Evolutionary conservation across 2,329 filamentous ascomycete species (phyloP).

Genomic region (Colletotrichum endophyticum): DNA sequence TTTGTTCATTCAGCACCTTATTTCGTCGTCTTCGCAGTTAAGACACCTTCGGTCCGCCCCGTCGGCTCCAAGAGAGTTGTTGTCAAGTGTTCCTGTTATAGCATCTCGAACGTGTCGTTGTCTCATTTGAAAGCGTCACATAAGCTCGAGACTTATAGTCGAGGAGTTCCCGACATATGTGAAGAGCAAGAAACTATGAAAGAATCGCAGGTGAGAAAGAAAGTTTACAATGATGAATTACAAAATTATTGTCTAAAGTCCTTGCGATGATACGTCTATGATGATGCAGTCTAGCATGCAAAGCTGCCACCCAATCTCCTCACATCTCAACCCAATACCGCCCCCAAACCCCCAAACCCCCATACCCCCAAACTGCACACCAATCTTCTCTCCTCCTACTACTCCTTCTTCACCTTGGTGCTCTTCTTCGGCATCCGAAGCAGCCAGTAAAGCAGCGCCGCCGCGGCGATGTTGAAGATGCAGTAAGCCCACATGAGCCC

Average conservation of each 20-base stretch:
- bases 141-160: accelerated
- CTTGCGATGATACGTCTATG: not conserved
- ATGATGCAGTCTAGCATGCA: not conserved
- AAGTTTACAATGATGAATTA: not conserved
- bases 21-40: not conserved
- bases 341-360: not conserved
- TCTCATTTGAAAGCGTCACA: not conserved
- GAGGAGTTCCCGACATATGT: accelerated
- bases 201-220: not conserved
- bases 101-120: too few species aligned
- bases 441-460: conserved; percentile 53
- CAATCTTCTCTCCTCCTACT: too few species aligned
- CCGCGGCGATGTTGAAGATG: conserved; percentile 50
- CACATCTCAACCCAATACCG: not conserved
- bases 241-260: not conserved
- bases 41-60: not conserved
- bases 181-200: not conserved
- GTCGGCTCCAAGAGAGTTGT: accelerated
- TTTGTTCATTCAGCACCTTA: not conserved
- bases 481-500: conserved; percentile 59
- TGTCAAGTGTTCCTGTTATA: not conserved
- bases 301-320: not conserved
- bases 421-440: conserved; percentile 32
- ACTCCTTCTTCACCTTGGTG: not conserved
- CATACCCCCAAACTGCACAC: not conserved